Base-by-base conservation (phyloP, 2,329 filamentous ascomycete genomes). In the Penicillium sp. region DNA sequence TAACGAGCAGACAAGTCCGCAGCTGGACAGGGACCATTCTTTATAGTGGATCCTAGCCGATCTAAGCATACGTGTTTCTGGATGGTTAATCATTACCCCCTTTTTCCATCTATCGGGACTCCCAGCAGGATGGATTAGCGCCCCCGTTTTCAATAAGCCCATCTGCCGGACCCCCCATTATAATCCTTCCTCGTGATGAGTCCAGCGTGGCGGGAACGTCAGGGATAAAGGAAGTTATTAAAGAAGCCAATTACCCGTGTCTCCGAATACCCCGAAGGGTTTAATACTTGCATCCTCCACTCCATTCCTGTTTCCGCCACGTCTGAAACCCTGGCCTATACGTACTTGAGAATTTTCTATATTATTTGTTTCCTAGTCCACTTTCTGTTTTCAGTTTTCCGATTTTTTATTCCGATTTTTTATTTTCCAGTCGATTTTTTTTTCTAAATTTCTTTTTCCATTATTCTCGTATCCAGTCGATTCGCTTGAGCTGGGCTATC, bases 161-260 rank as follows among this genome's bases (percentile, higher is more conserved):
- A 58, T 59, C 54, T 55, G 55, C 33, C 45, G 39, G 31, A 33
- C 27, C 26, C 27, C 53, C 55, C 51, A 54, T 53, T 57, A 60
- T 35, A 37, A 54, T 52, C 43, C 11, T 48, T 44, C 57, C 62
- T 63, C 68, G 63, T 70, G 65, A 69, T 69, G 62, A 67, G 63
- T 67, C 63, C 60, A 70, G 66, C 68, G 69, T 71, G 69, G 65
- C 67, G 63, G 68, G 65, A 60, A 46, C 50, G 54, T 59, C 58
- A 65, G 57, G 53, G 57, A 58, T 57, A 53, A 52, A 56, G 47
- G 35, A 54, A 58, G 16, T 45, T 42, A 13, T 26, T 23, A 35
- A 56, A 21, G 52, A 59, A 56, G 43, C 60, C 60, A 62, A 66
- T 62, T 50, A 64, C 19, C 53, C 46, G 49, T 39, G 45, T 29